Base-by-base conservation (phyloP, 495 filamentous ascomycete species). In the Cercophora sp. region DNA sequence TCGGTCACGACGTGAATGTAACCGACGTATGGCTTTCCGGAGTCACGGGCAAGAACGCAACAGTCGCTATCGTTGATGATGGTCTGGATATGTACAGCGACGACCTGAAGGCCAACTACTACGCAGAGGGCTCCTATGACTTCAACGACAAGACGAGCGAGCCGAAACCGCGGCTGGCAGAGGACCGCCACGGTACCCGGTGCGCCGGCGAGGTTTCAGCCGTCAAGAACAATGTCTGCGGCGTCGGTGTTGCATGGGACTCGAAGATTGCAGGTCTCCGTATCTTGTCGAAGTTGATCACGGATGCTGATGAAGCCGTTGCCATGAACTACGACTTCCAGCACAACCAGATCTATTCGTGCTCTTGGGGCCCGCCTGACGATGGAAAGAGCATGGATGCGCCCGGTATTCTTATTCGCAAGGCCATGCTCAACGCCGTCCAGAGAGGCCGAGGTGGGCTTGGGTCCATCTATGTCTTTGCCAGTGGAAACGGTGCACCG, bases 401-500 rank as follows among this genome's bases (percentile, higher is more conserved):
- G 1, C 93, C 93, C 2, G 90, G 90, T 3, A 79, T 94, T 45
- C 75, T 98, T 11, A 96, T 98, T 59, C 83, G 84, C 60, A 79
- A 80, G 52, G 94, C 94, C 10, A 94, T 98, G 84, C 70, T 96
- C 45, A 95, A 91, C 57, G 93, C 86, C 39, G 79, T 97, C 9
- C 90, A 96, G 65, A 85, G 93, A 35, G 93, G 93, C 34, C 85
- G 93, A 37, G 74, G 72, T 27, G 86, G 89, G 1, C 79, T 81
- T 48, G 93, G 93, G n/a, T 93, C 90, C 10, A 85, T 98, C 55
- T 98, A 89, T 59, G 93, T 98, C 42, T 98, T 98, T 69, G 93
- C 93, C 15, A 93, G 91, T 55, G 93, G 93, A 51, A 98, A 98
- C 64, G 93, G 93, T 29, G 94, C 91, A 20, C 68, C 71, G n/a